Percentiles rank a stretch among this genome's conserved stretches.
Conservation (phyloP, 371 early-diverging fungal genomes). For the Saksenaea vasiformis region DNA sequence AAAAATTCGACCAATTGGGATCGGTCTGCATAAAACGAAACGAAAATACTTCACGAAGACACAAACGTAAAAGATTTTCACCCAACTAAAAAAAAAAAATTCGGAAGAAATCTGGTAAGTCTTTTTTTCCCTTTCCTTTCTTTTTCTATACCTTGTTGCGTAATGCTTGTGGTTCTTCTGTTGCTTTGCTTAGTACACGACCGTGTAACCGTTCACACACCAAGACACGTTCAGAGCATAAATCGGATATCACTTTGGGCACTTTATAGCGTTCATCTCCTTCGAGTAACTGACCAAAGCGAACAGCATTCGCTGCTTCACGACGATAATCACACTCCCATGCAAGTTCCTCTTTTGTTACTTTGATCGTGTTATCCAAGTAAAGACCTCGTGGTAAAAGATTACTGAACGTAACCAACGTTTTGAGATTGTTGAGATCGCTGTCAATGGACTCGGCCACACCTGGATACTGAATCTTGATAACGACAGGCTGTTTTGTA, state of each 20-base stretch:
- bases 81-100: slow-evolving; percentile 24
- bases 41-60: slow-evolving; percentile 88
- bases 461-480: slow-evolving; percentile 97
- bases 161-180: slow-evolving; percentile 63
- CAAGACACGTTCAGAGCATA: slow-evolving; percentile 75
- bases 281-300: slow-evolving; percentile 67
- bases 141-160: slow-evolving; percentile 62
- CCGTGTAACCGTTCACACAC: slow-evolving; percentile 84
- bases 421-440: slow-evolving; percentile 84
- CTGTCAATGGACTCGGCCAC: slow-evolving; percentile 86
- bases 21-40: slow-evolving; percentile 98
- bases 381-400: slow-evolving; percentile 93
- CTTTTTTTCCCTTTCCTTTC: neutral
- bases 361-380: slow-evolving; percentile 93
- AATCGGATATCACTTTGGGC: slow-evolving; percentile 71
- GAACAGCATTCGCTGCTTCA: slow-evolving; percentile 79
- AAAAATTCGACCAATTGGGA: slow-evolving; percentile 98
- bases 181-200: slow-evolving; percentile 66
- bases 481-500: slow-evolving; percentile 69
- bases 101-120: too few species aligned
- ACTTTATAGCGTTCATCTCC: slow-evolving; percentile 72
- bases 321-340: slow-evolving; percentile 95
- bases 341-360: slow-evolving; percentile 86
- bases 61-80: slow-evolving; percentile 72
- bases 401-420: slow-evolving; percentile 77